Evolutionary conservation across 139 green algal genomes (phyloP).

Genomic region (Chara braunii): DNA sequence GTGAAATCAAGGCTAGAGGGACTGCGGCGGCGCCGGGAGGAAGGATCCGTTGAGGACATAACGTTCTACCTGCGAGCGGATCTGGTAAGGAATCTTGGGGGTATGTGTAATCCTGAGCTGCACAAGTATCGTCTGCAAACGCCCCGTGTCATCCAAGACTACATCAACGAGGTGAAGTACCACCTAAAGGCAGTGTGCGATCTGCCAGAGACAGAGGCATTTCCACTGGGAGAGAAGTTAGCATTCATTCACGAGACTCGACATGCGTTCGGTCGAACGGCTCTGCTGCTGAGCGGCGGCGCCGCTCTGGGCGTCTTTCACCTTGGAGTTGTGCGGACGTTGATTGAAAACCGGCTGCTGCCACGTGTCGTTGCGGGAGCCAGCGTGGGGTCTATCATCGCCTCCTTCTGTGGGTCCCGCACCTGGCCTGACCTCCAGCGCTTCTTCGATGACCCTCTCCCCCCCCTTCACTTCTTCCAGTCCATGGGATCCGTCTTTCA

Average conservation of each 20-base stretch:
- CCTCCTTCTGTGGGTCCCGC: conserved; percentile 33
- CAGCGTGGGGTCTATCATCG: conserved; percentile 73
- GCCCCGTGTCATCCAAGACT: conserved; percentile 78
- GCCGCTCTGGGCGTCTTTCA: conserved; percentile 89
- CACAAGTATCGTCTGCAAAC: conserved; percentile 33
- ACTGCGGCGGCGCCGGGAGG: conserved; percentile 19
- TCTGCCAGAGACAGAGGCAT: conserved; percentile 34
- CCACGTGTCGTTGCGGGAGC: conserved; percentile 83
- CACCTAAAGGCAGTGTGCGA: conserved; percentile 56
- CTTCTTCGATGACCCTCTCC: conserved; percentile 40
- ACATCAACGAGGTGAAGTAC: conserved; percentile 79
- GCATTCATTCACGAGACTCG: conserved; percentile 84
- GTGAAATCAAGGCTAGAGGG: conserved; percentile 57
- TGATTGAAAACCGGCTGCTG: conserved; percentile 82
- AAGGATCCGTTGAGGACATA: conserved; percentile 63
- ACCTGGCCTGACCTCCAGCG: conserved; percentile 30
- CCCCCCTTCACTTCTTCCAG: conserved; percentile 43
- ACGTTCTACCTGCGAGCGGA: conserved; percentile 84
- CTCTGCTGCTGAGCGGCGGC: conserved; percentile 85
- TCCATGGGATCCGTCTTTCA: conserved; percentile 27
- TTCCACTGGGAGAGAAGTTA: conserved; percentile 75
- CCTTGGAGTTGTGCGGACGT: conserved; percentile 79
- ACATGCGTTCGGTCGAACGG: conserved; percentile 90
- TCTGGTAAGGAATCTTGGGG: conserved; percentile 89
- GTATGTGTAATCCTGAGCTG: conserved; percentile 59